A percentile compares a stretch with the other conserved stretches of the same genome.
These are phyloP conservation scores for Leptographium radiaticola DNA, from an alignment of 2,329 filamentous ascomycete species.

Conservation along the genomic window DNA sequence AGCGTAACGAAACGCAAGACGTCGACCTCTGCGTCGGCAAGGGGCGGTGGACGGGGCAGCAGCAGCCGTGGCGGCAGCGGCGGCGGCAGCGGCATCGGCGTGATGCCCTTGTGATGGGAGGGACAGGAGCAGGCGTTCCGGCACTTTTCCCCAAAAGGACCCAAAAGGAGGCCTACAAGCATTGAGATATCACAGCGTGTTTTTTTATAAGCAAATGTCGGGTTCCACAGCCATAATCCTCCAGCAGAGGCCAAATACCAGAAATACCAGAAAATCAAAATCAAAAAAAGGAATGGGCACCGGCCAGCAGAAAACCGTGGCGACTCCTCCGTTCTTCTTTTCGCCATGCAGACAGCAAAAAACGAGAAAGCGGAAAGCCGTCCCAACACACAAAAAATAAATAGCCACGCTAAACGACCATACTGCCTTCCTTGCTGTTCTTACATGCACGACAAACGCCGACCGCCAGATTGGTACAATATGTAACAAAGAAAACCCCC, in stretches of 20 bases:
- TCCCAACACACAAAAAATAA: background rate
- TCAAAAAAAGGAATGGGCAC: background rate
- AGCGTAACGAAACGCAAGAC: conserved; percentile 7
- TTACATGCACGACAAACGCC: background rate
- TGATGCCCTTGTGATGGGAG: conserved; percentile 12
- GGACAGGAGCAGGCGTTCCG: background rate
- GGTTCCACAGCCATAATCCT: no score
- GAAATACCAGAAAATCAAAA: background rate
- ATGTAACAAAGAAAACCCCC: background rate
- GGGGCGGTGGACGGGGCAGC: background rate
- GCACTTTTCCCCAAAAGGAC: background rate
- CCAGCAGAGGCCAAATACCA: background rate
- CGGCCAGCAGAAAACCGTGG: no score
- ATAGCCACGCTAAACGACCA: background rate
- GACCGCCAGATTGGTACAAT: background rate
- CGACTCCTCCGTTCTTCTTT: no score
- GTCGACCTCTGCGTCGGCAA: background rate
- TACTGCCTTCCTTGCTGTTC: background rate
- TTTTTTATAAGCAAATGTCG: no score
- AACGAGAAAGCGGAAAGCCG: background rate
- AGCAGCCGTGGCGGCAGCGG: background rate
- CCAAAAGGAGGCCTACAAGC: background rate
- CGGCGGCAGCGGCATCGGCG: conserved; percentile 9
- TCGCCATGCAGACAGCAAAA: background rate
- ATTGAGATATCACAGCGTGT: background rate